Evolutionary conservation across 2,329 filamentous ascomycete species (phyloP).

Genomic region (Aspergillus oerlinghausenensis): DNA sequence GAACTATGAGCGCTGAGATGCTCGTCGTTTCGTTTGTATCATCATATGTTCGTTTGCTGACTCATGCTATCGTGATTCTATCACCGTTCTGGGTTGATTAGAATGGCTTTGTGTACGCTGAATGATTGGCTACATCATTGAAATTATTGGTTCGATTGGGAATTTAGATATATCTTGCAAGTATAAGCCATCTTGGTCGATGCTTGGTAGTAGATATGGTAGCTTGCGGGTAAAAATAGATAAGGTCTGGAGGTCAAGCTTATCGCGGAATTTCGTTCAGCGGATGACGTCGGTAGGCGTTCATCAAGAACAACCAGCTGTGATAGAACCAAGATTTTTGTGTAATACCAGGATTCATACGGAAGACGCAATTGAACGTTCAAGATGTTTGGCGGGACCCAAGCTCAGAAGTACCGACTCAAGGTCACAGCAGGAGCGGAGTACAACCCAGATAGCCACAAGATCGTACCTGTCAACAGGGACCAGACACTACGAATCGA

Average conservation of each 20-base stretch:
- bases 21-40: neutral
- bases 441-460: conserved; percentile 70
- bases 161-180: too few species aligned
- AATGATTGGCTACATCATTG: too few species aligned
- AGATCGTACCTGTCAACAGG: conserved; percentile 70
- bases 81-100: too few species aligned
- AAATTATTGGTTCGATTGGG: neutral
- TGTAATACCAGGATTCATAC: conserved; percentile 1
- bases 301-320: neutral
- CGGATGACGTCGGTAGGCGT: conserved; percentile 13
- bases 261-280: neutral
- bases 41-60: neutral
- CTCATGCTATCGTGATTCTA: neutral
- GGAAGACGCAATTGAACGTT: neutral
- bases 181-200: too few species aligned
- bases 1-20: conserved; percentile 11
- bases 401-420: conserved; percentile 57
- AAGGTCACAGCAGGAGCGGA: conserved; percentile 73
- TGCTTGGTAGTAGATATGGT: too few species aligned
- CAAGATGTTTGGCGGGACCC: neutral
- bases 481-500: conserved; percentile 59
- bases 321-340: neutral
- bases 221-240: neutral
- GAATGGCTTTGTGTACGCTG: too few species aligned
- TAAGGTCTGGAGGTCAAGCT: neutral